phyloP scores from a whole-genome alignment of 768 basidiomycete species.

The Crucibulum laeve region DNA sequence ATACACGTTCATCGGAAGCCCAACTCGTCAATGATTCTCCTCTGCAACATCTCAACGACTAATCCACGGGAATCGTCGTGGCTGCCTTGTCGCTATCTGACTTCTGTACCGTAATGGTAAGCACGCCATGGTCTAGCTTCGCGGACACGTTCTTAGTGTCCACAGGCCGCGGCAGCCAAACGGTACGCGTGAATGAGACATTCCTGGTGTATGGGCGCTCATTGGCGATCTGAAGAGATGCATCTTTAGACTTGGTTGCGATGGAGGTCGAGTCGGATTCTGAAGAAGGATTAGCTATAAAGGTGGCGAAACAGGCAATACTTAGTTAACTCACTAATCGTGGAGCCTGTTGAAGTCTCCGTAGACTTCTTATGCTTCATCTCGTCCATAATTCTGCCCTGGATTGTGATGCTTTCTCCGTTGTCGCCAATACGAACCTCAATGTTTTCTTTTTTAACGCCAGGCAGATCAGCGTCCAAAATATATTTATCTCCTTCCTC shows the following conservation, averaged over 20 bases:
- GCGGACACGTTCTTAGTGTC: slow-evolving; percentile 56
- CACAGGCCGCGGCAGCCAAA: slow-evolving; percentile 65
- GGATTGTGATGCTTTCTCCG: slow-evolving; percentile 68
- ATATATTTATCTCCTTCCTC: slow-evolving; percentile 64
- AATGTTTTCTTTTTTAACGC: slow-evolving; percentile 73
- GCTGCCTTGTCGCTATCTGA: slow-evolving; percentile 54
- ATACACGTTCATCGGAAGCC: not conserved
- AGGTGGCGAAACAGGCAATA: not conserved
- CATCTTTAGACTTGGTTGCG: slow-evolving; percentile 16
- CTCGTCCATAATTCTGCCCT: slow-evolving; percentile 48
- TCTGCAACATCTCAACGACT: too few species aligned
- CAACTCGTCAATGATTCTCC: too few species aligned
- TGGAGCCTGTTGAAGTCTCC: slow-evolving; percentile 3
- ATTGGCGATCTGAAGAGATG: slow-evolving; percentile 43
- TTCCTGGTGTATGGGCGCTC: slow-evolving; percentile 59
- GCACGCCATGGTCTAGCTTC: slow-evolving; percentile 64
- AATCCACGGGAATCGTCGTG: slow-evolving; percentile 42
- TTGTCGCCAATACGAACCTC: slow-evolving; percentile 67
- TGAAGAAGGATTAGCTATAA: not conserved
- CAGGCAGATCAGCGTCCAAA: slow-evolving; percentile 75
- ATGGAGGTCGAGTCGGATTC: slow-evolving; percentile 14
- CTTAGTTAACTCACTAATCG: not conserved
- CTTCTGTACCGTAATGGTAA: slow-evolving; percentile 59
- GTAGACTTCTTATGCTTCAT: slow-evolving; percentile 9
- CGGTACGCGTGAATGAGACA: slow-evolving; percentile 59